Conservation (phyloP, 2,329 filamentous ascomycete species). For the Claviceps africana region DNA sequence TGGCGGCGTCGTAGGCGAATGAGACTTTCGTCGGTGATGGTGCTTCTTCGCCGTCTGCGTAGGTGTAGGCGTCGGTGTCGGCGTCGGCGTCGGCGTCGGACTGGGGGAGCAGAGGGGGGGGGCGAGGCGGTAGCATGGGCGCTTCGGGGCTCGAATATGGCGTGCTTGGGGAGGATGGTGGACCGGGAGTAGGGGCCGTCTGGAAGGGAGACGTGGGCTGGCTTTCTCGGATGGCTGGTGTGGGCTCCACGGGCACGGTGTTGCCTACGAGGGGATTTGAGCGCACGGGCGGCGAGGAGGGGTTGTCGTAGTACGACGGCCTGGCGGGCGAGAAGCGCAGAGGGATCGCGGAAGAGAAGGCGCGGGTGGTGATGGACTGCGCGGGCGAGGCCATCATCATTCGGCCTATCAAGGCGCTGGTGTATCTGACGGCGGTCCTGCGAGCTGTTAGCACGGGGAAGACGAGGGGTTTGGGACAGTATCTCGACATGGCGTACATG, state of each 20-base stretch:
- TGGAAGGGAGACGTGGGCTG: conserved; percentile 5
- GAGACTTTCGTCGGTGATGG: background rate
- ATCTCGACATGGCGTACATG: background rate
- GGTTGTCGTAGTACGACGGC: background rate
- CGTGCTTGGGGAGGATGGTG: background rate
- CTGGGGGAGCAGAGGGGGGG: conserved; percentile 7
- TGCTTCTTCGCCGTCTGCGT: too few species aligned
- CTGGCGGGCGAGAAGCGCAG: conserved; percentile 11
- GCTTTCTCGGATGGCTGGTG: conserved; percentile 1
- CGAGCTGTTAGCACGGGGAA: background rate
- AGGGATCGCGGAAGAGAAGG: conserved; percentile 20
- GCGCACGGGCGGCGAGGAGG: conserved; percentile 8
- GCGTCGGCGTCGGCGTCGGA: too few species aligned
- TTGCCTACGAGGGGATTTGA: conserved; percentile 20
- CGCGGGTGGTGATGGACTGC: conserved; percentile 10
- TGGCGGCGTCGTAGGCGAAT: conserved; percentile 9
- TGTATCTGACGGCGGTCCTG: conserved; percentile 16
- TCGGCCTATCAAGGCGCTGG: conserved; percentile 19
- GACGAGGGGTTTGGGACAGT: background rate
- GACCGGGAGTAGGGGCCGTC: too few species aligned
- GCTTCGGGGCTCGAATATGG: conserved; percentile 6
- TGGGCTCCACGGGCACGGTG: conserved; percentile 8
- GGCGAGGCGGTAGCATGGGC: conserved; percentile 9
- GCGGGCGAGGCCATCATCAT: conserved; percentile 12
- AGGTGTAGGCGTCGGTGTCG: too few species aligned